A percentile compares a stretch with the other conserved stretches of the same genome.
phyloP scores from a whole-genome alignment of 768 basidiomycete genomes.

The Lactarius trivialis region DNA sequence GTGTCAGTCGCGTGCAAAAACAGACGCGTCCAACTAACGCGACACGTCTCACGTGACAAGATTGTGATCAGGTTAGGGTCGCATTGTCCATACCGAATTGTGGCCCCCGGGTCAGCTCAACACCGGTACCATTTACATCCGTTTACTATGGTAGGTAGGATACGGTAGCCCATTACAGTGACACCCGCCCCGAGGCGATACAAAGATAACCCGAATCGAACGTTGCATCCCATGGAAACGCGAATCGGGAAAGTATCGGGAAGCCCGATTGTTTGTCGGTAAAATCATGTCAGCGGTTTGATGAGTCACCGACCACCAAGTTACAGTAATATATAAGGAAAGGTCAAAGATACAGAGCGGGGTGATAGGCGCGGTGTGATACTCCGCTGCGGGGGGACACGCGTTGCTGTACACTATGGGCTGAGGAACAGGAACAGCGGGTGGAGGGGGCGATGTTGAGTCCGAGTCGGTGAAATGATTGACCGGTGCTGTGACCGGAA shows the following conservation, averaged over 20 bases:
- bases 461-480: background rate
- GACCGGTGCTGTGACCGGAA: background rate
- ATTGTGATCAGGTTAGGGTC: background rate
- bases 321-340: background rate
- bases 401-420: background rate
- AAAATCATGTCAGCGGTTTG: background rate
- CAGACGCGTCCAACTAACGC: conserved; percentile 6
- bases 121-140: background rate
- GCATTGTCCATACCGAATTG: background rate
- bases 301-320: background rate
- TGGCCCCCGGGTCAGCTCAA: background rate
- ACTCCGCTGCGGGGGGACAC: too few relatives aligned
- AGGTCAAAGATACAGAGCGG: background rate
- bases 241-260: background rate
- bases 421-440: background rate
- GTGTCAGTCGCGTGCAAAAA: background rate
- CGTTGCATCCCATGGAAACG: background rate
- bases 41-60: conserved; percentile 21
- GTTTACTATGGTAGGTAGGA: too few relatives aligned
- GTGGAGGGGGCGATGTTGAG: background rate
- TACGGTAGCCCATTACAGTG: too few relatives aligned
- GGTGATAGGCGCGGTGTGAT: background rate
- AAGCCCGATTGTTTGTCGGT: background rate
- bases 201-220: background rate
- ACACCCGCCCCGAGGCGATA: too few relatives aligned